Conservation (phyloP, 2,329 filamentous ascomycete genomes). For the Colletotrichum lini region DNA sequence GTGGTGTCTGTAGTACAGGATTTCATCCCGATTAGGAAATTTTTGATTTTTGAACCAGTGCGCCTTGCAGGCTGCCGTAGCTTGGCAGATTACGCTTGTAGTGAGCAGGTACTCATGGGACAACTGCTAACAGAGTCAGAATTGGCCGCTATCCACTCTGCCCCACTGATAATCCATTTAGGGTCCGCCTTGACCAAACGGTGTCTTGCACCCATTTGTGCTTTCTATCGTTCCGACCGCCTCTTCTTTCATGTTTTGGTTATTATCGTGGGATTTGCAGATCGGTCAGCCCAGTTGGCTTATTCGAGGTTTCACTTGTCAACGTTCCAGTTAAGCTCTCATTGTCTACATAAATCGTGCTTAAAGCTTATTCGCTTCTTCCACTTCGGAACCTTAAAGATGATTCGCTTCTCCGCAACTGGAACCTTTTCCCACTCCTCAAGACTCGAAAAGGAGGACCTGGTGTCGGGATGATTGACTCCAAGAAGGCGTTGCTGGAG, state of each 20-base stretch:
- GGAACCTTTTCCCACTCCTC: neutral
- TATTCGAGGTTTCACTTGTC: too few species aligned
- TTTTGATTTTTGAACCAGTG: too few species aligned
- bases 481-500: neutral
- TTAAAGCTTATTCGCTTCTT: neutral
- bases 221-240: neutral
- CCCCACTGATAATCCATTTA: neutral
- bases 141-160: neutral
- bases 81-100: too few species aligned
- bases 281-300: too few species aligned
- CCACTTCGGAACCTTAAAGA: neutral
- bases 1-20: too few species aligned
- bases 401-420: neutral
- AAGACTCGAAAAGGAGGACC: neutral
- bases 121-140: neutral
- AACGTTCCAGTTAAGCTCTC: neutral
- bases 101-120: too few species aligned
- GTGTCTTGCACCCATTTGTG: neutral
- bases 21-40: too few species aligned
- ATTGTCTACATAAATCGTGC: neutral
- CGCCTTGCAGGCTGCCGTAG: too few species aligned
- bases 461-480: neutral
- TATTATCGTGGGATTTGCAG: too few species aligned
- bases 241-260: neutral
- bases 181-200: neutral